Base-by-base conservation (phyloP, 768 basidiomycete genomes). In the Termitomyces heimii region DNA sequence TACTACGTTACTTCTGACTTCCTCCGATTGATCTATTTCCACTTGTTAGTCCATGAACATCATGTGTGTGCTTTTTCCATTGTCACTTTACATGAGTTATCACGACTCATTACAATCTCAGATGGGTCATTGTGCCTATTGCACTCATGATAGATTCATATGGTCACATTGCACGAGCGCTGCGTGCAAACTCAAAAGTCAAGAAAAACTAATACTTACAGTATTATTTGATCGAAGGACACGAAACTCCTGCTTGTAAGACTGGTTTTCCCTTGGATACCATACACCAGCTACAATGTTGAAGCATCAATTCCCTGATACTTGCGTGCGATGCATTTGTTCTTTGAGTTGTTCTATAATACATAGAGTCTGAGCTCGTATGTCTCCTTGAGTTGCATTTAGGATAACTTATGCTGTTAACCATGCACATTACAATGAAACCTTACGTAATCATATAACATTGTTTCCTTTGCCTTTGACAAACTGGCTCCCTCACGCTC, bases 101-200 rank as follows among this genome's bases (percentile, higher is more conserved):
- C 26, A 56, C 31, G 28, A 26, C 47, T 22, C n/a, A 32, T 53
- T 28, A 2, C 20, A 42, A 60, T 54, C 55, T 13, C 63, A 92
- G 90, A 55, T 94, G 92, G 92, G 90, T 94, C 29, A 65, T 82
- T 47, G 77, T 92, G 60, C 92, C 92, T 2, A 54, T 92, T 22
- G 81, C 80, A 74, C 75, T 94, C 57, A 87, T 94, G 86, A 73
- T 75, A 61, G 86, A 92, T 65, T 91, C 92, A 0, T 94, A 91
- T 60, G 73, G 73, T 4, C 80, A 86, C 58, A 89, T 94, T 55
- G 79, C 86, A 16, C 70, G 73, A 40, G 74, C 85, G 9, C 73
- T 92, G 59, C 83, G 87, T 24, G 57, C 65, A 14, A 62, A 22
- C 26, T 13, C 63, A 5, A 76, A 71, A 55, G 49, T 65, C 2